phyloP scores from a whole-genome alignment of 352 stramenopile species.

The Nothophytophthora sp. region DNA sequence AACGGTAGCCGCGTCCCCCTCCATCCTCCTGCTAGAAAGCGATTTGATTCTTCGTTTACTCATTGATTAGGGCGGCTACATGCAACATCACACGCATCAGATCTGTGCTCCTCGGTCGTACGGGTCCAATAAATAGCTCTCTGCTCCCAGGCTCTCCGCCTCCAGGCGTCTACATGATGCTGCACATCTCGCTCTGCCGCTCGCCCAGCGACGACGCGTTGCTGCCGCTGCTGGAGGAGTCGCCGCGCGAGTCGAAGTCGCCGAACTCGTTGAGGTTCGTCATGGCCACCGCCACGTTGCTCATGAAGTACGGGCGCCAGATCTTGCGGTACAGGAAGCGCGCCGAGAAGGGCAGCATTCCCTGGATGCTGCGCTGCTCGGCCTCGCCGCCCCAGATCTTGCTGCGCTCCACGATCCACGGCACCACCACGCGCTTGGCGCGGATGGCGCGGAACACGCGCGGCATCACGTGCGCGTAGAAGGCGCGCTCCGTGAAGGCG shows the following conservation, averaged over 20 bases:
- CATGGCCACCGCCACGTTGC: slow-evolving; percentile 76
- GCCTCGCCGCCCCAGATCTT: slow-evolving; percentile 81
- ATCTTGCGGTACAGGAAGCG: slow-evolving; percentile 85
- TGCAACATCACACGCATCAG: too few species aligned
- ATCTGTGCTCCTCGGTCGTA: too few species aligned
- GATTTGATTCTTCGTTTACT: too few species aligned
- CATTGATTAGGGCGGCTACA: too few species aligned
- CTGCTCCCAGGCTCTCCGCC: too few species aligned
- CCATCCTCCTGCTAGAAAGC: too few species aligned
- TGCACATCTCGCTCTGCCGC: slow-evolving; percentile 37
- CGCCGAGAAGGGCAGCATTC: slow-evolving; percentile 75
- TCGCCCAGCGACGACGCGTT: slow-evolving; percentile 26
- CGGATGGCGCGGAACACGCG: slow-evolving; percentile 76
- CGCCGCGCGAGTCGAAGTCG: slow-evolving; percentile 19
- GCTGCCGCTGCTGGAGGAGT: slow-evolving; percentile 16
- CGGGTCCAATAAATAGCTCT: slow-evolving; percentile 58
- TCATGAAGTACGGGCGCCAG: slow-evolving; percentile 84
- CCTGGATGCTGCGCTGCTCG: slow-evolving; percentile 68
- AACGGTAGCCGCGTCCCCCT: too few species aligned
- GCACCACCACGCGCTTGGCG: slow-evolving; percentile 78
- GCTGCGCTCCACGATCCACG: slow-evolving; percentile 84
- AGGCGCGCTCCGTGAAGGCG: slow-evolving; percentile 75
- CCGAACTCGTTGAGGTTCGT: slow-evolving; percentile 82
- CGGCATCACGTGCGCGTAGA: slow-evolving; percentile 75
- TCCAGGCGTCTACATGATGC: slow-evolving; percentile 42